phyloP scores from a whole-genome alignment of 331 rosid genomes.

The Rosa hybrid region DNA sequence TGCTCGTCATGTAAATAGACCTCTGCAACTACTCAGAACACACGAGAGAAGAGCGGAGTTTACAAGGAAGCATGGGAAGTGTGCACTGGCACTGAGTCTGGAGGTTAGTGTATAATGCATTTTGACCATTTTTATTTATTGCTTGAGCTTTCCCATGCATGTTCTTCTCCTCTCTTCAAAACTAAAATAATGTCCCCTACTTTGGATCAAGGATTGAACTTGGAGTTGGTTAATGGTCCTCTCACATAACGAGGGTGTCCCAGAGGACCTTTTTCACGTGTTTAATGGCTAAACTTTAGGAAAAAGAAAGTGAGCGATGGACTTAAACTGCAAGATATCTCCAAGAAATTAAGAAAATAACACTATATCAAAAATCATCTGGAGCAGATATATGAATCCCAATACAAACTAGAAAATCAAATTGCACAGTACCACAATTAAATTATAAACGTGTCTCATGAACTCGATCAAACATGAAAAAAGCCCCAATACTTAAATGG shows the following conservation, averaged over 20 bases:
- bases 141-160: slow-evolving; percentile 24
- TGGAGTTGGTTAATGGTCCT: too few species aligned
- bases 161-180: slow-evolving; percentile 9
- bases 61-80: slow-evolving; percentile 47
- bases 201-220: background rate
- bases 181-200: slow-evolving; percentile 18
- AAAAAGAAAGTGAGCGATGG: too few species aligned
- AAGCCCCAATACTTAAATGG: too few species aligned
- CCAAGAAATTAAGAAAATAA: too few species aligned
- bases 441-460: too few species aligned
- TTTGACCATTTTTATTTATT: background rate
- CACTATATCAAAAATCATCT: too few species aligned
- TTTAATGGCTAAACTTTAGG: too few species aligned
- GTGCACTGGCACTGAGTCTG: slow-evolving; percentile 44
- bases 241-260: background rate
- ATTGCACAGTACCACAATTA: too few species aligned
- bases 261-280: background rate
- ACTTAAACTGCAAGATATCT: too few species aligned
- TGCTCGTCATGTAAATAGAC: slow-evolving; percentile 69
- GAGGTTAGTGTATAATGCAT: slow-evolving; percentile 1
- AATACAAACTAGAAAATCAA: too few species aligned
- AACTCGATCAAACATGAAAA: too few species aligned
- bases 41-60: slow-evolving; percentile 31
- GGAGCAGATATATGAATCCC: too few species aligned
- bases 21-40: slow-evolving; percentile 47